These are phyloP conservation scores for Venturia carpophila DNA, from an alignment of 2,329 filamentous ascomycete genomes.

Conservation along the genomic window DNA sequence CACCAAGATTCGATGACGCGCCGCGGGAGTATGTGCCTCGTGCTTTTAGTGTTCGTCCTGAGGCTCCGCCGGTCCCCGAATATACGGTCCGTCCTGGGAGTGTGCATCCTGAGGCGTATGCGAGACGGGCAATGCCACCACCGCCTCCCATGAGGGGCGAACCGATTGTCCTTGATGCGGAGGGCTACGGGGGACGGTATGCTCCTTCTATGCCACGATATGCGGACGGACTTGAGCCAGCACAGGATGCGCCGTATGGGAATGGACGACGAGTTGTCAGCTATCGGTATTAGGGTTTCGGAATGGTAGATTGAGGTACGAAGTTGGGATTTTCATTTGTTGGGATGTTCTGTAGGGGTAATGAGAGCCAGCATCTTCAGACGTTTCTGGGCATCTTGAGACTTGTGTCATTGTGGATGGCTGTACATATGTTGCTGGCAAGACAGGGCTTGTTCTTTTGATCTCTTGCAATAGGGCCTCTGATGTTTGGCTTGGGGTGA, in stretches of 20 bases:
- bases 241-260: conserved; percentile 26
- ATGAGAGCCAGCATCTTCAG: not conserved
- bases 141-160: not conserved
- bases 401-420: not conserved
- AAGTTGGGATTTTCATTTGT: not conserved
- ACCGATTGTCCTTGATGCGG: conserved; percentile 29
- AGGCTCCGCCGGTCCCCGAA: conserved; percentile 20
- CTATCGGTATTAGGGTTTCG: conserved; percentile 27
- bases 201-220: conserved; percentile 17
- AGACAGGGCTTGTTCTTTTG: not conserved
- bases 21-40: conserved; percentile 22
- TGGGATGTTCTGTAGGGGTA: not conserved
- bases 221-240: conserved; percentile 37
- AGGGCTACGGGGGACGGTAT: conserved; percentile 25
- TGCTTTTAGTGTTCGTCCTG: conserved; percentile 35
- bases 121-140: conserved; percentile 5
- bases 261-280: conserved; percentile 29
- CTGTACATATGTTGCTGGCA: not conserved
- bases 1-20: not conserved
- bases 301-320: not conserved
- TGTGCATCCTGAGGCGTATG: conserved; percentile 7
- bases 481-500: not conserved
- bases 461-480: not conserved
- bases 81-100: conserved; percentile 4
- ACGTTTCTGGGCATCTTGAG: not conserved